phyloP scores from a whole-genome alignment of 139 green algal genomes.

The Monoraphidium neglectum region DNA sequence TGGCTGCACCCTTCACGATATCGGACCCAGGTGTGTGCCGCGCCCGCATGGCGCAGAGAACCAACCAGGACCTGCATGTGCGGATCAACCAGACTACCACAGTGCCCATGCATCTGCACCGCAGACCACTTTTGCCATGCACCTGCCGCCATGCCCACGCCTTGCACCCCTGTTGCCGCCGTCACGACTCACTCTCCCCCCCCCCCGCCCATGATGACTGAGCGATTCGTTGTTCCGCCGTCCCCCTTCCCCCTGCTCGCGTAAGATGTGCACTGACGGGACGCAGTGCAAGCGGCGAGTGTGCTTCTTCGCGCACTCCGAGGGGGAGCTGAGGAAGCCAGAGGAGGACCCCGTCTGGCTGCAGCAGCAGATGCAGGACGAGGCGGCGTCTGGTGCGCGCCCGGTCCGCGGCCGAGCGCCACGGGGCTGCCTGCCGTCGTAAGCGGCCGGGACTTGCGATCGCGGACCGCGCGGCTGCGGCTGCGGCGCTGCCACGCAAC shows the following conservation, averaged over 20 bases:
- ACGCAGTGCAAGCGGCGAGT: slow-evolving; percentile 83
- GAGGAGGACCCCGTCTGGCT: slow-evolving; percentile 64
- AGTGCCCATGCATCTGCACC: background rate
- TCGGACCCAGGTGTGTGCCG: slow-evolving; percentile 68
- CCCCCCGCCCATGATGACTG: no score
- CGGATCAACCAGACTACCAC: background rate
- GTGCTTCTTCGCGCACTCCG: slow-evolving; percentile 97
- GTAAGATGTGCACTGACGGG: slow-evolving; percentile 97
- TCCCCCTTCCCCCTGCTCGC: no score
- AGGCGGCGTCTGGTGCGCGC: slow-evolving; percentile 37
- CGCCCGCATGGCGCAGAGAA: background rate
- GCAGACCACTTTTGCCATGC: no score
- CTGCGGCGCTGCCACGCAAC: no score
- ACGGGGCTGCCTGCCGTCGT: background rate
- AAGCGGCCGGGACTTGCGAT: background rate
- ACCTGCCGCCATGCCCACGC: background rate
- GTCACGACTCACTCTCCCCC: no score
- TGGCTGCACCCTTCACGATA: slow-evolving; percentile 96
- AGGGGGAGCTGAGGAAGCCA: slow-evolving; percentile 73
- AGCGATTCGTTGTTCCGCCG: no score
- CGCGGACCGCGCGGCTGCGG: no score
- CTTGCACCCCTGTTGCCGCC: no score
- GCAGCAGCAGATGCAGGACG: slow-evolving; percentile 54
- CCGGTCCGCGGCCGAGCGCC: no score
- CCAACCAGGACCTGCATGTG: background rate